Percentiles rank a stretch among this genome's conserved stretches.
phyloP scores from a whole-genome alignment of 164 flowering plant species.

The Nymphaea thermarum region DNA sequence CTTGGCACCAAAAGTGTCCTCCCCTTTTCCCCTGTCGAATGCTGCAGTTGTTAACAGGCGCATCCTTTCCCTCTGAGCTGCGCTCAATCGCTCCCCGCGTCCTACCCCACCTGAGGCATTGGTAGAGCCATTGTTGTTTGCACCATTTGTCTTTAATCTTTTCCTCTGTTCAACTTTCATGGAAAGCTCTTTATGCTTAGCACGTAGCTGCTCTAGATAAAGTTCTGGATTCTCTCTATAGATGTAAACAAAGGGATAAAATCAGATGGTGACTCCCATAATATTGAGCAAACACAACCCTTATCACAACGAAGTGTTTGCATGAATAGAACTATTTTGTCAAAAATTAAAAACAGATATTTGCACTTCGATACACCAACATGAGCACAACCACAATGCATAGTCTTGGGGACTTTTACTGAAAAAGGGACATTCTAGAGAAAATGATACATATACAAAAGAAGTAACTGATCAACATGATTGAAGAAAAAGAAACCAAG shows the following conservation, averaged over 20 bases:
- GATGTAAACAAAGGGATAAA: background rate
- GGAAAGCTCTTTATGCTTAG: conserved; percentile 59
- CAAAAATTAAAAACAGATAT: no score
- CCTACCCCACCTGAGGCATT: conserved; percentile 71
- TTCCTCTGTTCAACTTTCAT: conserved; percentile 88
- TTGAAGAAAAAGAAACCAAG: background rate
- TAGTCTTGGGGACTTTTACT: no score
- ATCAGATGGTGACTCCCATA: background rate
- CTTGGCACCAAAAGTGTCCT: conserved; percentile 90
- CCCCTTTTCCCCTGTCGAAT: conserved; percentile 96
- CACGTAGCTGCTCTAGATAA: conserved; percentile 68
- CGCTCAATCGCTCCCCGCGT: conserved; percentile 94
- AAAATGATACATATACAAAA: no score
- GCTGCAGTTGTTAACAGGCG: conserved; percentile 96
- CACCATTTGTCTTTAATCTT: conserved; percentile 74
- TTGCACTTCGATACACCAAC: no score
- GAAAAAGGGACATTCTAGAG: no score
- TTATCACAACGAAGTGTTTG: no score
- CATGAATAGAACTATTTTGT: no score
- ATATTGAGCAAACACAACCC: no score
- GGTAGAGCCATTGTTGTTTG: conserved; percentile 47
- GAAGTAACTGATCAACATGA: no score
- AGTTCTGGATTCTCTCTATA: conserved; percentile 87
- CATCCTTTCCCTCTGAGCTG: conserved; percentile 97
- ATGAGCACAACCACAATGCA: no score